phyloP scores from a whole-genome alignment of 2,329 filamentous ascomycete species.

The Coniochaeta prunicola region DNA sequence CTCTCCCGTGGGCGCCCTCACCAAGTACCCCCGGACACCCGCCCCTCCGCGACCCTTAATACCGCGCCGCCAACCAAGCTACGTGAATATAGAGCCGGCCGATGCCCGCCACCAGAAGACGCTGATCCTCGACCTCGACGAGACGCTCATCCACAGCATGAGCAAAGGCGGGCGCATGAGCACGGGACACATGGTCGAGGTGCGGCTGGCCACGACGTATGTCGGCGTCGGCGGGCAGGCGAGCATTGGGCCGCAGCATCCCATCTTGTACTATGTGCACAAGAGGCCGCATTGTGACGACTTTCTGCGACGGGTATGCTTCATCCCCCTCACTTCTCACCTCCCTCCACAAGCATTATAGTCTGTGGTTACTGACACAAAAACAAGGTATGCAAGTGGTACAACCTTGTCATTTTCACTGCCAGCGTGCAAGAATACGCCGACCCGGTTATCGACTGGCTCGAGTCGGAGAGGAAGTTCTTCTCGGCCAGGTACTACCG shows the following conservation, averaged over 20 bases:
- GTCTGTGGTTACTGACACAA: neutral
- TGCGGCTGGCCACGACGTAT: slow-evolving; percentile 70
- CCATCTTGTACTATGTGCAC: slow-evolving; percentile 97
- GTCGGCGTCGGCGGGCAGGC: slow-evolving; percentile 61
- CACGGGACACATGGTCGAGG: slow-evolving; percentile 97
- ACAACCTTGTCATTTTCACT: slow-evolving; percentile 93
- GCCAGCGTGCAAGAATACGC: slow-evolving; percentile 98
- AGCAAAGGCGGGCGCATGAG: slow-evolving; percentile 94
- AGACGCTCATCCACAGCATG: slow-evolving; percentile 96
- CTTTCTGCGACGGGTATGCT: slow-evolving; percentile 71
- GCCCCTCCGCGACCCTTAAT: slow-evolving; percentile 85
- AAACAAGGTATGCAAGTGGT: slow-evolving; percentile 83
- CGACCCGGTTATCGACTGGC: slow-evolving; percentile 97
- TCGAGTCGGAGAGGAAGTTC: slow-evolving; percentile 94
- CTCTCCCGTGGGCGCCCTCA: slow-evolving; percentile 69
- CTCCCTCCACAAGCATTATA: neutral
- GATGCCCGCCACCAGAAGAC: slow-evolving; percentile 71
- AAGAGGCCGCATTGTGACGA: slow-evolving; percentile 96
- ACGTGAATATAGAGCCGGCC: slow-evolving; percentile 54
- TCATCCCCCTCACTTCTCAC: neutral
- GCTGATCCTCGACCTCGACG: slow-evolving; percentile 88
- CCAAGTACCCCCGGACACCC: slow-evolving; percentile 84
- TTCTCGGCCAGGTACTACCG: slow-evolving; percentile 92
- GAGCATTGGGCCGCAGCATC: slow-evolving; percentile 76
- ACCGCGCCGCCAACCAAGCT: slow-evolving; percentile 82